These are phyloP conservation scores for Acanthamoeba castellanii DNA, from an alignment of 208 protist species.

Conservation along the genomic window DNA sequence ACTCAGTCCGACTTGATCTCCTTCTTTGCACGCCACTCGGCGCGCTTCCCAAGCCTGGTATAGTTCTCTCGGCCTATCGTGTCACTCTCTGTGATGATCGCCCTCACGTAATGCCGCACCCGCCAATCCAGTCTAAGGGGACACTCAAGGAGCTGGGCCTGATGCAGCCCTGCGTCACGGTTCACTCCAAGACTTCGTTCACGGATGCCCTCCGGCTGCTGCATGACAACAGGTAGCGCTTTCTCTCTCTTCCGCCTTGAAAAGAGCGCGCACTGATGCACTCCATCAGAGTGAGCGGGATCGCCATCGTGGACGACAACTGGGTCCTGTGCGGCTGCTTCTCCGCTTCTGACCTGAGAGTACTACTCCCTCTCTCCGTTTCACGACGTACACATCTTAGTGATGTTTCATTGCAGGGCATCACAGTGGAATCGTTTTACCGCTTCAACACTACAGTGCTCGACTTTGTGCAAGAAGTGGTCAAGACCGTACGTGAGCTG, in stretches of 20 bases:
- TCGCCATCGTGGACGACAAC: conserved; percentile 33
- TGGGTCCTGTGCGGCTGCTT: neutral
- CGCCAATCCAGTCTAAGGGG: neutral
- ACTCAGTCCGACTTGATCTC: neutral
- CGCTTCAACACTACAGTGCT: neutral
- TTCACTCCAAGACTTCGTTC: neutral
- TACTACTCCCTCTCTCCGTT: neutral
- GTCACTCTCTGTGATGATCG: neutral
- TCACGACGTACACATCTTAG: neutral
- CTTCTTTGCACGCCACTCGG: neutral
- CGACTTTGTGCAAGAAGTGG: neutral
- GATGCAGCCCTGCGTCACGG: neutral
- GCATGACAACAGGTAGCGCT: neutral
- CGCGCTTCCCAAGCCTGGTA: neutral
- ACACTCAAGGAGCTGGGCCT: neutral
- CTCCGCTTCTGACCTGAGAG: neutral
- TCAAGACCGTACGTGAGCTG: neutral
- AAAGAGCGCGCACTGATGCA: no score
- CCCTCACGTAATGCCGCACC: no score
- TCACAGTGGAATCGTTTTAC: neutral
- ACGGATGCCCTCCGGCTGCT: neutral
- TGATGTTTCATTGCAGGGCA: neutral
- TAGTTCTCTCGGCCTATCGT: neutral
- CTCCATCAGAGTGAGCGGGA: neutral
- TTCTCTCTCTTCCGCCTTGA: neutral